Percentiles rank a stretch among this genome's conserved stretches.
phyloP scores from a whole-genome alignment of 306 rosid species.

The Aeschynomene evenia region DNA sequence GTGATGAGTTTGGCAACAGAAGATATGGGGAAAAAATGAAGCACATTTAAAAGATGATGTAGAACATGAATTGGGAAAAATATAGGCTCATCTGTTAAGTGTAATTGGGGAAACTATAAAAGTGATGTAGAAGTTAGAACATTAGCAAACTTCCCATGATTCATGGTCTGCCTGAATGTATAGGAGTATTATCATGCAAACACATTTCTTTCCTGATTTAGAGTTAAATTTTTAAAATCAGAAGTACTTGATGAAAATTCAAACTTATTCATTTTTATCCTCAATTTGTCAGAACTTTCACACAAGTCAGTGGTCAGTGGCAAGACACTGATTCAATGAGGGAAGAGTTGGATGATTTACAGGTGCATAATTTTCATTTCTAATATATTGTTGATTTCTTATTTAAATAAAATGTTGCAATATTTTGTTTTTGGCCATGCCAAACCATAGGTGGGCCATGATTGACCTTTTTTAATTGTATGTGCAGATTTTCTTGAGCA shows the following conservation, averaged over 20 bases:
- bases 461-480: constrained; percentile 20
- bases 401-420: background rate
- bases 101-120: background rate
- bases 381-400: constrained; percentile 21
- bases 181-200: constrained; percentile 15
- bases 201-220: background rate
- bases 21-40: no score
- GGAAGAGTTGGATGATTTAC: constrained; percentile 96
- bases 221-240: constrained; percentile 9
- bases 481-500: constrained; percentile 92
- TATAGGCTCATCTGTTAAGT: background rate
- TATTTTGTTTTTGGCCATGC: background rate
- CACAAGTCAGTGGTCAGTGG: constrained; percentile 99
- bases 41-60: background rate
- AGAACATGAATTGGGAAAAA: background rate
- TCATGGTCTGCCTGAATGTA: background rate
- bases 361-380: constrained; percentile 53
- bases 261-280: constrained; percentile 1
- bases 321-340: constrained; percentile 98
- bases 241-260: constrained; percentile 23
- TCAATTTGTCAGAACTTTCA: constrained; percentile 73
- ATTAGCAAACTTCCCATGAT: background rate
- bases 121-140: background rate
- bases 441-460: background rate
- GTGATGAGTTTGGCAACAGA: no score